Base-by-base conservation (phyloP, 1,284 basidiomycete genomes). In the Mycosarcoma mackinlayi region DNA sequence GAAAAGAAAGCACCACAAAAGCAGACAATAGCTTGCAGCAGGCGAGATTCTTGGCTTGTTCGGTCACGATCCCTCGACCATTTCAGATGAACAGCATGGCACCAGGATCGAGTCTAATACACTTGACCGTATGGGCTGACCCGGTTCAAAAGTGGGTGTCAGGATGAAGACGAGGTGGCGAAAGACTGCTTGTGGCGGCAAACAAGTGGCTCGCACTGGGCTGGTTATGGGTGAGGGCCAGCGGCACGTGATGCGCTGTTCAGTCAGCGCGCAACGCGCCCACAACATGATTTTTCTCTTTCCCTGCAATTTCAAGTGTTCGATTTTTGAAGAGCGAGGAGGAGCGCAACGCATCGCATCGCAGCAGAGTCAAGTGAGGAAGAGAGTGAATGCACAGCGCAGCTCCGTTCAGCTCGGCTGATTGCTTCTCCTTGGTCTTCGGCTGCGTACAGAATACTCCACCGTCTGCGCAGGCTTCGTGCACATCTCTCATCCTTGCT, bases 201-300 rank as follows among this genome's bases (percentile, higher is more conserved):
- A 35, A 6, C 4, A 35, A 35, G 34, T 35, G 34, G n/a, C 6
- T 16, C 19, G n/a, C 3, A 6, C n/a, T 9, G 10, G n/a, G 6
- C n/a, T 14, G 13, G n/a, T 11, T 35, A 18, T 35, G 3, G 34
- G 6, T 49, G 53, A n/a, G 37, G 9, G 5, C 44, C 6, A 19
- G 14, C 41, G 42, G 62, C 62, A 65, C 63, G 63, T 66, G 63
- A 66, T 55, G 38, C 27, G 21, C 11, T 11, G 19, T 6, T 4
- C 7, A 6, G 16, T 6, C 14, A 51, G 28, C 56, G 56, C 56
- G 56, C 62, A 37, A 59, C 56, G 63, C 63, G 63, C 42, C 52
- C 46, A 66, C 40, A 59, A 55, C 55, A 65, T 23, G 39, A 25
- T 6, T 44, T 34, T n/a, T 30, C 4, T 34, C 30, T 30, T 37